Base-by-base conservation (phyloP, 2,329 filamentous ascomycete genomes). In the Trichoderma atrobrunneum region DNA sequence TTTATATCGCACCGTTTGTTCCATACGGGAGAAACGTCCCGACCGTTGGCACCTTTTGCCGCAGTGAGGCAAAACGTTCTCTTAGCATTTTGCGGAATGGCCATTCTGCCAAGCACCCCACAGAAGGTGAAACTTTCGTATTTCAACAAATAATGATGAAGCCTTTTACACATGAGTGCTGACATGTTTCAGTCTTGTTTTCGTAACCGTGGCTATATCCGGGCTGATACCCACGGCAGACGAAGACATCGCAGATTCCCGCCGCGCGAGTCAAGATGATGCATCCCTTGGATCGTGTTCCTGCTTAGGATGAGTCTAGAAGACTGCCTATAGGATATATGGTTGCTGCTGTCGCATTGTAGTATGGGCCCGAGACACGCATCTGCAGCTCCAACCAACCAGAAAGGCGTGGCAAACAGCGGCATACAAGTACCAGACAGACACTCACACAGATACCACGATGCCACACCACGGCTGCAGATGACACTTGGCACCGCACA, bases 41-140 rank as follows among this genome's bases (percentile, higher is more conserved):
- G 26, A 36, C 5, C 14, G 21, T 18, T 34, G 21, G 11, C 43
- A 66, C 48, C 21, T 12, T 34, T n/a, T 36, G 43, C n/a, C 24
- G n/a, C 21, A 39, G 24, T 51, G 32, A 57, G 16, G 64, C 32
- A 34, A 39, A 39, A 39, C 32, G 24, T n/a, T 56, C 18, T 54
- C 48, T 24, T 7, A 21, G 43, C 43, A 21, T 56, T 8, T 28
- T n/a, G 48, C 48, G 30, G 57, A 18, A 36, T 28, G 34, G 39
- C 7, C 26, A 18, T 32, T 12, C 16, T n/a, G 21, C 34, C 51
- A 68, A 14, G 65, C 24, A 60, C 54, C 24, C 54, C 34, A 48
- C 65, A 60, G 18, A 24, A 57, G 28, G 54, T 59, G 36, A 68
- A 36, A 68, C 65, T 59, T 43, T 68, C 54, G 65, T 68, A 68